Evolutionary conservation across 1,139 yeast species (phyloP).

Genomic region (Tardiomyces blankii): DNA sequence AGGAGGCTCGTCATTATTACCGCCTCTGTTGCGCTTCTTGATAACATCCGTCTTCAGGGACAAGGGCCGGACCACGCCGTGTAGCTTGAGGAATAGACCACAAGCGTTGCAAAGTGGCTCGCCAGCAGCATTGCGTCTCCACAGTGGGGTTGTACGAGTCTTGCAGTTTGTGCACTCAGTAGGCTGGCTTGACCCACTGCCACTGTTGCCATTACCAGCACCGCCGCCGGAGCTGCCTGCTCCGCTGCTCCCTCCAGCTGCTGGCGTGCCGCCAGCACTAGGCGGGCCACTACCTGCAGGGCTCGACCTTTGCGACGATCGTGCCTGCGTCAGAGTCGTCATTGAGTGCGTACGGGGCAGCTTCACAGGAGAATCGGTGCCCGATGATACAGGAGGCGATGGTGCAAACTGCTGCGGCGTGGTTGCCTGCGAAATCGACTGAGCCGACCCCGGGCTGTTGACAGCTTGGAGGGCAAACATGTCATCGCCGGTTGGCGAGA

Average conservation of each 20-base stretch:
- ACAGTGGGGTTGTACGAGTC: slow-evolving; percentile 86
- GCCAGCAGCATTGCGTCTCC: slow-evolving; percentile 92
- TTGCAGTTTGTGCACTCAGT: slow-evolving; percentile 72
- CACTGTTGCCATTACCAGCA: background rate
- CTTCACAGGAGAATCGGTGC: background rate
- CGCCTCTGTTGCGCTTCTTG: slow-evolving; percentile 45
- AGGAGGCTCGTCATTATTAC: slow-evolving; percentile 3
- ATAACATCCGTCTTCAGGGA: slow-evolving; percentile 87
- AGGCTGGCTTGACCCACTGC: background rate
- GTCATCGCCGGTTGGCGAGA: background rate
- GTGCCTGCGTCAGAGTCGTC: background rate
- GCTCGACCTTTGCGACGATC: background rate
- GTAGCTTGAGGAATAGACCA: slow-evolving; percentile 80
- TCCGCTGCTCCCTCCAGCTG: background rate
- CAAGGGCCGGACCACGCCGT: slow-evolving; percentile 88
- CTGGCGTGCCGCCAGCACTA: background rate
- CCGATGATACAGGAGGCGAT: background rate
- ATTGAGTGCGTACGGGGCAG: background rate
- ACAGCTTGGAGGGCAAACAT: background rate
- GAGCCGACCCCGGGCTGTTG: background rate
- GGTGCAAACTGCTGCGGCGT: background rate
- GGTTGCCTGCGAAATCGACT: background rate
- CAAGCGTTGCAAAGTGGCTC: slow-evolving; percentile 93
- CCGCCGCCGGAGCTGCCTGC: background rate
- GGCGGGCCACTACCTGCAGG: background rate